These are phyloP conservation scores for Diaporthe helianthi DNA, from an alignment of 2,329 filamentous ascomycete genomes.

Conservation along the genomic window DNA sequence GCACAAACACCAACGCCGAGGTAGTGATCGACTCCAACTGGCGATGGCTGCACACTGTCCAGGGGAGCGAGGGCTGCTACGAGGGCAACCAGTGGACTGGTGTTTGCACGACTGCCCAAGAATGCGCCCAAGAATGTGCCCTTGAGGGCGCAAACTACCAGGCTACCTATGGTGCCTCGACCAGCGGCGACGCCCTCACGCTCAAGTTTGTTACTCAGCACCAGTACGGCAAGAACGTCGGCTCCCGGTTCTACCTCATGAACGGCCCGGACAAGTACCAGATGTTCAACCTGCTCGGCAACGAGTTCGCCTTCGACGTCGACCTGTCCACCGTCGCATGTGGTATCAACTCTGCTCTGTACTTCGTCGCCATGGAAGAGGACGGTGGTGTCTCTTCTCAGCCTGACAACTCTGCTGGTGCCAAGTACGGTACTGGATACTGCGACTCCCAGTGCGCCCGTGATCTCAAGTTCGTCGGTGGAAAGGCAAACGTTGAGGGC, in stretches of 20 bases:
- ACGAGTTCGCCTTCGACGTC: slow-evolving; percentile 76
- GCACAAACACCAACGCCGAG: slow-evolving; percentile 55
- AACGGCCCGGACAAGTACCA: slow-evolving; percentile 66
- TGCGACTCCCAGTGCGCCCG: slow-evolving; percentile 48
- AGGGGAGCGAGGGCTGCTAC: slow-evolving; percentile 54
- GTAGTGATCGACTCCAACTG: slow-evolving; percentile 65
- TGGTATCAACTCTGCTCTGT: slow-evolving; percentile 70
- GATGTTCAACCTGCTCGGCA: slow-evolving; percentile 68
- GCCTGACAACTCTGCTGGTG: slow-evolving; percentile 45
- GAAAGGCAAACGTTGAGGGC: slow-evolving; percentile 50
- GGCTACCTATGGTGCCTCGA: slow-evolving; percentile 59
- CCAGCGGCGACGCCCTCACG: slow-evolving; percentile 54
- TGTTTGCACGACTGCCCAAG: slow-evolving; percentile 53
- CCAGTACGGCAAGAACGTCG: slow-evolving; percentile 52
- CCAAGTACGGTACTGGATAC: slow-evolving; percentile 57
- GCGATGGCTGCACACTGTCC: slow-evolving; percentile 61
- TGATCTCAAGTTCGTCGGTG: slow-evolving; percentile 52
- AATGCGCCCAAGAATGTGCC: slow-evolving; percentile 63
- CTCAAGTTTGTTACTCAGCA: slow-evolving; percentile 55
- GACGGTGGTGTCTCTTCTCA: slow-evolving; percentile 50
- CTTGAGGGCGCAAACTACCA: slow-evolving; percentile 62
- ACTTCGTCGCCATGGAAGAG: slow-evolving; percentile 44
- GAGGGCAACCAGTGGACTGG: neutral
- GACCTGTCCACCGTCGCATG: slow-evolving; percentile 72
- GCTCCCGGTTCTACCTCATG: slow-evolving; percentile 70